Conservation (phyloP, 768 basidiomycete genomes). For the Lentinula sp. region DNA sequence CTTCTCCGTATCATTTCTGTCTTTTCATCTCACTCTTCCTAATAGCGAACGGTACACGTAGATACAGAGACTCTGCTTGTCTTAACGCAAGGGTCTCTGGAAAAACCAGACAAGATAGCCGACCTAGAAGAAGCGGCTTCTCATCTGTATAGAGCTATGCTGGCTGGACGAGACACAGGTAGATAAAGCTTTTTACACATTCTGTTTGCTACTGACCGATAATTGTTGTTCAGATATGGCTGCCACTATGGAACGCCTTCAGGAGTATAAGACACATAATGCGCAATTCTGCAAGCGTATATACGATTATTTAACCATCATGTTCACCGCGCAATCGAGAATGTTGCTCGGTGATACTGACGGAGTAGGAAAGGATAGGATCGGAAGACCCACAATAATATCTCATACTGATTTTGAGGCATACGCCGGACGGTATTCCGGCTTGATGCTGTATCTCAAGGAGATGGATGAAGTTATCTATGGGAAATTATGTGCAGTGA, state of each 20-base stretch:
- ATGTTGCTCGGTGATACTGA: slow-evolving; percentile 58
- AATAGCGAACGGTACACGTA: slow-evolving; percentile 93
- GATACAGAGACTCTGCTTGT: slow-evolving; percentile 65
- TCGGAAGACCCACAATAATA: slow-evolving; percentile 41
- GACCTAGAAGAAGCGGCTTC: slow-evolving; percentile 77
- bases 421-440: slow-evolving; percentile 84
- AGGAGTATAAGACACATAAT: slow-evolving; percentile 88
- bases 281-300: slow-evolving; percentile 90
- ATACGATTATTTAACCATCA: slow-evolving; percentile 83
- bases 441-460: slow-evolving; percentile 86
- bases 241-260: slow-evolving; percentile 90
- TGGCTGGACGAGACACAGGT: slow-evolving; percentile 88
- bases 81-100: slow-evolving; percentile 86
- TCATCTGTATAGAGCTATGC: slow-evolving; percentile 91
- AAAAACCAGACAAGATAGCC: slow-evolving; percentile 69
- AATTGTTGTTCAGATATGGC: slow-evolving; percentile 71
- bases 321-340: slow-evolving; percentile 85
- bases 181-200: slow-evolving; percentile 11
- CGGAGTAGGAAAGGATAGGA: slow-evolving; percentile 42
- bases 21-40: background rate
- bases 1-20: slow-evolving; percentile 1
- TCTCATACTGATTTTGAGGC: slow-evolving; percentile 73
- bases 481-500: slow-evolving; percentile 82
- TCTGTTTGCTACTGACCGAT: background rate
- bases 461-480: slow-evolving; percentile 94